phyloP scores from a whole-genome alignment of 768 basidiomycete species.

The Leucosporidium yakuticum region DNA sequence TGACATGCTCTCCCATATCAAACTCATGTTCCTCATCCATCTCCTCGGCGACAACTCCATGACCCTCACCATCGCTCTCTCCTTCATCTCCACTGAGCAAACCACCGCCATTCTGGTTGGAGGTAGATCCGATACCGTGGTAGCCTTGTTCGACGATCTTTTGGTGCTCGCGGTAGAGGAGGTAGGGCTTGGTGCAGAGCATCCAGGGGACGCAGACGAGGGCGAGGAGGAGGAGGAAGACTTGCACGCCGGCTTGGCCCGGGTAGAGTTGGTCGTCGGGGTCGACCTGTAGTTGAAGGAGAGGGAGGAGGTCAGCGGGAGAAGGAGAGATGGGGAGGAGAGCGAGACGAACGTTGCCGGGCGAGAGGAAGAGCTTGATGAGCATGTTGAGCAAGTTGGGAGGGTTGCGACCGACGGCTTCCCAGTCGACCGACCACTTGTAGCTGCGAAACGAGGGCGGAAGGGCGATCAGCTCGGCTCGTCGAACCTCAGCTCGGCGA shows the following conservation, averaged over 20 bases:
- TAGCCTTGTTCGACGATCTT: slow-evolving; percentile 79
- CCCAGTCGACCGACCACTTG: slow-evolving; percentile 97
- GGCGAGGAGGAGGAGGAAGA: slow-evolving; percentile 69
- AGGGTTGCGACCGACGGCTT: slow-evolving; percentile 58
- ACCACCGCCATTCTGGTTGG: slow-evolving; percentile 44
- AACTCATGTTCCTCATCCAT: slow-evolving; percentile 68
- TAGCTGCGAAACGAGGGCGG: slow-evolving; percentile 49
- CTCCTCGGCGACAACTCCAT: slow-evolving; percentile 52
- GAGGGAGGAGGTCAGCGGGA: not conserved
- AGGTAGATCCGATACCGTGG: slow-evolving; percentile 50
- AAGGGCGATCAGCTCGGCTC: too few species aligned
- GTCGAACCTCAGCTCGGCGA: too few species aligned
- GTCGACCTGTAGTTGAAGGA: slow-evolving; percentile 48
- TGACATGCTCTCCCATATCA: slow-evolving; percentile 88
- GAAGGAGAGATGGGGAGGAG: not conserved
- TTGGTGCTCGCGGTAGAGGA: slow-evolving; percentile 82
- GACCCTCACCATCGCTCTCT: slow-evolving; percentile 74
- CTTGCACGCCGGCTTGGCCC: slow-evolving; percentile 81
- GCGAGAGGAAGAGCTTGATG: slow-evolving; percentile 90
- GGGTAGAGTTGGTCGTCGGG: slow-evolving; percentile 66
- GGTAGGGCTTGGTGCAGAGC: slow-evolving; percentile 83
- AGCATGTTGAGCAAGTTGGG: slow-evolving; percentile 89
- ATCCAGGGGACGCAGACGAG: slow-evolving; percentile 90
- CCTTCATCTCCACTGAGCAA: slow-evolving; percentile 57
- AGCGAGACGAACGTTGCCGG: slow-evolving; percentile 52